These are phyloP conservation scores for Saussurea involucrata DNA, from an alignment of 129 eudicot species.

Conservation along the genomic window DNA sequence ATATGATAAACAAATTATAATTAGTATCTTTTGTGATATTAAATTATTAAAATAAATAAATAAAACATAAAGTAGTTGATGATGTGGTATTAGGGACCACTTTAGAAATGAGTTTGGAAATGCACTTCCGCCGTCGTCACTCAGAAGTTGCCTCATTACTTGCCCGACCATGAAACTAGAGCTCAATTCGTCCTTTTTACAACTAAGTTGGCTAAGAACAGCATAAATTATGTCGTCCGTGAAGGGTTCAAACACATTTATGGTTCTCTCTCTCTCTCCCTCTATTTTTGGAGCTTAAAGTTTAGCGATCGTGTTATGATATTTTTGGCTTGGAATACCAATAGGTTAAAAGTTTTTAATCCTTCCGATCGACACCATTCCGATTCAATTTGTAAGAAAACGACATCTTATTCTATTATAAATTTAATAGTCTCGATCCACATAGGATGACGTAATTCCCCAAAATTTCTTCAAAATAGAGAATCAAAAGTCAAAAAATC, in stretches of 20 bases:
- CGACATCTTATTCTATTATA: neutral
- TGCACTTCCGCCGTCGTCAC: constrained; percentile 5
- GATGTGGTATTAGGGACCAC: too few species aligned
- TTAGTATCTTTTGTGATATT: too few species aligned
- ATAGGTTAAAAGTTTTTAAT: neutral
- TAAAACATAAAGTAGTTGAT: too few species aligned
- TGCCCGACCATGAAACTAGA: constrained; percentile 9
- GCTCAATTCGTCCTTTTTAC: constrained; percentile 15
- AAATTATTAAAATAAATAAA: too few species aligned
- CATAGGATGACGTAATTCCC: too few species aligned
- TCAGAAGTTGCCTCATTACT: constrained; percentile 15
- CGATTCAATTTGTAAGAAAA: neutral
- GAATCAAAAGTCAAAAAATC: too few species aligned
- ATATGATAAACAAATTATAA: too few species aligned
- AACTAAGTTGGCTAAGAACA: constrained; percentile 18
- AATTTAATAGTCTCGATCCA: neutral
- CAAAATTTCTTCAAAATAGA: too few species aligned
- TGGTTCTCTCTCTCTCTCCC: constrained; percentile 11
- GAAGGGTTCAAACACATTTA: constrained; percentile 29
- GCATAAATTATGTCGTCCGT: neutral
- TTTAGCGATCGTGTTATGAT: neutral
- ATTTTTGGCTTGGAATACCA: neutral
- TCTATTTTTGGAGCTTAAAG: neutral
- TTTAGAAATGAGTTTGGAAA: neutral
- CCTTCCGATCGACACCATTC: too few species aligned